Evolutionary conservation across 2,329 filamentous ascomycete genomes (phyloP).

Genomic region (Colletotrichum scovillei): DNA sequence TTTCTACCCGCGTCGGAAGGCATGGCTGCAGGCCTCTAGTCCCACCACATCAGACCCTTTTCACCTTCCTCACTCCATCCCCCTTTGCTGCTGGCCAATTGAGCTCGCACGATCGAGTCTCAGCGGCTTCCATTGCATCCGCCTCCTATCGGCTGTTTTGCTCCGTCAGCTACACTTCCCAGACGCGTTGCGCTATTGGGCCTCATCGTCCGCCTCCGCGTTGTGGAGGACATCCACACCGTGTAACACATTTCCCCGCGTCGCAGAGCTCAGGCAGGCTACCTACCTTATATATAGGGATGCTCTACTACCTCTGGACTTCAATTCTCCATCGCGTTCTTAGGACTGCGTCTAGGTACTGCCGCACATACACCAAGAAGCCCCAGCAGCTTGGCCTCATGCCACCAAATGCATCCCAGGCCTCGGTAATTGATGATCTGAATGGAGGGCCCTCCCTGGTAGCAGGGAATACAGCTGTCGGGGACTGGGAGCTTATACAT

Average conservation of each 20-base stretch:
- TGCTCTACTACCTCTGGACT: not conserved
- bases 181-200: slow-evolving; percentile 7
- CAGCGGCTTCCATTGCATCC: slow-evolving; percentile 25
- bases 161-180: slow-evolving; percentile 12
- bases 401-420: not conserved
- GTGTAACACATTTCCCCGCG: not conserved
- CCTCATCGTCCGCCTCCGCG: not conserved
- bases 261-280: not conserved
- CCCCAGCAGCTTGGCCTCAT: not conserved
- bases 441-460: slow-evolving; percentile 17
- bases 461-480: slow-evolving; percentile 20
- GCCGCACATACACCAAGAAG: not conserved
- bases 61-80: slow-evolving; percentile 4
- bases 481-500: slow-evolving; percentile 14
- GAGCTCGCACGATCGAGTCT: not conserved
- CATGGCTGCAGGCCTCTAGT: slow-evolving; percentile 18
- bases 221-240: not conserved
- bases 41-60: slow-evolving; percentile 12
- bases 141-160: slow-evolving; percentile 5
- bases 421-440: not conserved
- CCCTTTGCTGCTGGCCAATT: slow-evolving; percentile 15
- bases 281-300: not conserved
- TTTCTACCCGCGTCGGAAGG: slow-evolving; percentile 22
- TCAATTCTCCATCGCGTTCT: not conserved
- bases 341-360: not conserved